Conservation (phyloP, 257 asterid genomes). For the Solanum phureja region DNA sequence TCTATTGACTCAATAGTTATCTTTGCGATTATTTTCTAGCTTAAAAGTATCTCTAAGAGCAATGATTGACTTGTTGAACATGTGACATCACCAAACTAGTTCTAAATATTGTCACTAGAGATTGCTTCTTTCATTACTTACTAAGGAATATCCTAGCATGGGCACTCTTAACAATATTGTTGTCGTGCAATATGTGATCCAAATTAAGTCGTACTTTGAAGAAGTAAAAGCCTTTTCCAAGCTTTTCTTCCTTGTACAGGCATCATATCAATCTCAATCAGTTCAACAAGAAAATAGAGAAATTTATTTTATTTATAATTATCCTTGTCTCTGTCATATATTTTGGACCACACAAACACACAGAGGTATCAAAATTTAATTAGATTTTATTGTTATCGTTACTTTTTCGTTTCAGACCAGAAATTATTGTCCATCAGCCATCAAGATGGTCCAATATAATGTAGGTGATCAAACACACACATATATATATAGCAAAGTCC, state of each 20-base stretch:
- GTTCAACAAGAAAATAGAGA: background rate
- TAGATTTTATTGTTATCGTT: background rate
- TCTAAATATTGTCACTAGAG: background rate
- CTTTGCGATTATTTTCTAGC: background rate
- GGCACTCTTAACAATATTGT: background rate
- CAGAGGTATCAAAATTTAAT: background rate
- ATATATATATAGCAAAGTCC: background rate
- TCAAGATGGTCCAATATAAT: background rate
- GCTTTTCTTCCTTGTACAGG: background rate
- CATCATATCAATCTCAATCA: background rate
- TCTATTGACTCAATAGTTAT: too few species aligned
- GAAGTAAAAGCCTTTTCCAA: background rate
- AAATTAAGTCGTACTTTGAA: background rate
- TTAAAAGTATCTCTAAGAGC: background rate
- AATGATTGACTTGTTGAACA: background rate
- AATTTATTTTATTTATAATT: background rate
- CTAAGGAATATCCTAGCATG: background rate
- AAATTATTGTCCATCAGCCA: background rate
- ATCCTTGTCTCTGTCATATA: background rate
- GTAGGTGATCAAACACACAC: background rate
- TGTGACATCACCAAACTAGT: background rate
- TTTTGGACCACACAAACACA: background rate
- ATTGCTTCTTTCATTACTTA: background rate
- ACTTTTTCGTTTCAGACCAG: background rate
- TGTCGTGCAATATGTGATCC: rapidly evolving